Base-by-base conservation (phyloP, 805 yeast genomes). In the Ogataea angusta region DNA sequence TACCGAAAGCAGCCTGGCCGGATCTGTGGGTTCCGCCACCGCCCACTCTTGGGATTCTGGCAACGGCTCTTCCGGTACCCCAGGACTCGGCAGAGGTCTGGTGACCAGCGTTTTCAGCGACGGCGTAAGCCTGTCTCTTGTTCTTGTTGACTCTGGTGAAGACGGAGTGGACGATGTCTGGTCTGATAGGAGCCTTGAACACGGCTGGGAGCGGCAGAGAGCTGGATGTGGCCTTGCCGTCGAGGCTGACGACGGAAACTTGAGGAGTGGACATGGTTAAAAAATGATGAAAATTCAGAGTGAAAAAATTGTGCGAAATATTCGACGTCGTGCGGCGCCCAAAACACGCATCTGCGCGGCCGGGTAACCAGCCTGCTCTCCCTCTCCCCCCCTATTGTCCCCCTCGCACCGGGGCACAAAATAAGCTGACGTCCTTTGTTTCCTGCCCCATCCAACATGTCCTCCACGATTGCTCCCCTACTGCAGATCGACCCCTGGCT, bases 31-130 rank as follows among this genome's bases (percentile, higher is more conserved):
- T 93, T 86, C 99, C 99, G 72, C 95, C 90, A 80, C 99, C 99
- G 78, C 96, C 96, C 71, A 93, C 98, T 84, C 99, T 90, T 81
- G 99, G 99, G 74, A 93, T 91, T 83, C 99, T 91, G 78, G 99
- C 98, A 69, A 93, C 96, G 76, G 99, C 99, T 82, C 99, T 90
- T 82, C 99, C 99, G 65, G 99, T 93, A 89, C 99, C 99, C 99
- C 99, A 93, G 56, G 99, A 93, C 79, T 89, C 97, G 72, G 99
- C 99, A 54, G 98, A 91, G 76, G 97, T 90, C 80, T 93, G 98
- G 84, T 88, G 95, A 80, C 99, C 99, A 68, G 99, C 99, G 78
- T 89, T 86, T 72, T 82, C 89, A 64, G 98, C 84, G 64, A 93
- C 99, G 71, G 99, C 96, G 85, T 93, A 93, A 75, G 99, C 97